These are phyloP conservation scores for Phylloporus sp. DNA, from an alignment of 768 basidiomycete genomes.

Conservation along the genomic window DNA sequence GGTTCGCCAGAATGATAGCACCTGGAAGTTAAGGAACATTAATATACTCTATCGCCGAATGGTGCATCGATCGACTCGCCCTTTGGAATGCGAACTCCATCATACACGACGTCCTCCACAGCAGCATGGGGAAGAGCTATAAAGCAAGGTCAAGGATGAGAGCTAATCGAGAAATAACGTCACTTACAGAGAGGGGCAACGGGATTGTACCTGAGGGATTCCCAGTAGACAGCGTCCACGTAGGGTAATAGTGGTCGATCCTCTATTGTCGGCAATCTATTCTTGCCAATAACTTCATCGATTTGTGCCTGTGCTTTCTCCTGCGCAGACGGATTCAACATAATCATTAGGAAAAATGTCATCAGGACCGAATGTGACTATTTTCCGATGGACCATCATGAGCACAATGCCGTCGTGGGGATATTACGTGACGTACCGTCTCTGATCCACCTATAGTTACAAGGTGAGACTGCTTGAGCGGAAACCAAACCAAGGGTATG, in stretches of 20 bases:
- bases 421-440: not conserved
- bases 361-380: not conserved
- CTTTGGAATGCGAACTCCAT: slow-evolving; percentile 9
- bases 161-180: not conserved
- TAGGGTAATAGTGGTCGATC: slow-evolving; percentile 6
- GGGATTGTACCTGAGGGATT: slow-evolving; percentile 3
- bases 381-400: not conserved
- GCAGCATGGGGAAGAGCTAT: slow-evolving; percentile 2
- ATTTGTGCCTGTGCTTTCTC: slow-evolving; percentile 14
- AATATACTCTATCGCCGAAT: not conserved
- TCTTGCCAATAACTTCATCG: slow-evolving; percentile 4
- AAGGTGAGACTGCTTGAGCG: not conserved
- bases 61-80: not conserved
- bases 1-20: not conserved
- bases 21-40: not conserved
- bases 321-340: slow-evolving; percentile 4
- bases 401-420: not conserved
- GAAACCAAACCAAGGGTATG: too few species aligned
- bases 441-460: slow-evolving; percentile 3
- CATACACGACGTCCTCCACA: slow-evolving; percentile 6
- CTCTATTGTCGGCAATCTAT: slow-evolving; percentile 5
- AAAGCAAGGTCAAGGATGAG: not conserved
- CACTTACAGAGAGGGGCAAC: slow-evolving; percentile 7
- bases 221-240: slow-evolving; percentile 6
- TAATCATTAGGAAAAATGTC: slow-evolving; percentile 11